Evolutionary conservation across 139 green algal genomes (phyloP).

Genomic region (Zygnema circumcarinatum): DNA sequence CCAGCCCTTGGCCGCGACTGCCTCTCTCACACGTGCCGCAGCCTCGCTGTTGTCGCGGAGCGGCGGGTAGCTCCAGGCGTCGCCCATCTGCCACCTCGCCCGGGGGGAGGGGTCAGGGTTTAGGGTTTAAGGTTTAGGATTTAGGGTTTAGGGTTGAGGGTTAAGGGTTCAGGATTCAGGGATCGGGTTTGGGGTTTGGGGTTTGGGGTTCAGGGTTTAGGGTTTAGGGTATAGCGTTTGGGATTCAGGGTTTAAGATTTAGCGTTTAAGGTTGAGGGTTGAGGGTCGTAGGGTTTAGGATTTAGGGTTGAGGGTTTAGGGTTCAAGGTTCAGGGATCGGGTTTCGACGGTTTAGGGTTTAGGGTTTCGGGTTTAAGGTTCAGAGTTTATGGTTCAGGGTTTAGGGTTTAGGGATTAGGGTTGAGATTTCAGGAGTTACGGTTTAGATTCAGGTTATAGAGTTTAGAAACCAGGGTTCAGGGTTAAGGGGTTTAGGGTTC

Average conservation of each 20-base stretch:
- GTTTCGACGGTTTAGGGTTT: no score
- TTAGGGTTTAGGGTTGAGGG: no score
- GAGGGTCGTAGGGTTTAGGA: no score
- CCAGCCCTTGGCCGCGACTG: not conserved
- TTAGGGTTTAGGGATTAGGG: no score
- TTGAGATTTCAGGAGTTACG: no score
- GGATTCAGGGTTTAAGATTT: not conserved
- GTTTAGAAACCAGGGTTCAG: not conserved
- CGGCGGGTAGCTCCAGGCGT: constrained; percentile 46
- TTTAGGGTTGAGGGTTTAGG: no score
- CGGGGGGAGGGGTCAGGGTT: not conserved
- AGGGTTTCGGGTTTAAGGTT: no score
- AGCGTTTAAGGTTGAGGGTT: no score
- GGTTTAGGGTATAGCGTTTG: not conserved
- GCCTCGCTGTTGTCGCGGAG: constrained; percentile 44
- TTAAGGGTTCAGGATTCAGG: not conserved
- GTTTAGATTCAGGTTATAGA: no score
- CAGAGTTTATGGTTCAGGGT: no score
- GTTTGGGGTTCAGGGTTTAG: not conserved
- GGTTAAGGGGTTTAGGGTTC: not conserved
- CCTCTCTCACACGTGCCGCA: not conserved
- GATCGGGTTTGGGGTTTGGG: not conserved
- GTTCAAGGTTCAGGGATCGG: no score
- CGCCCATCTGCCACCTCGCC: constrained; percentile 21
- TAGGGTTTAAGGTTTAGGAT: no score